A percentile compares a stretch with the other conserved stretches of the same genome.
These are phyloP conservation scores for Penicillium sp. DNA, from an alignment of 2,329 filamentous ascomycete species.

Conservation along the genomic window DNA sequence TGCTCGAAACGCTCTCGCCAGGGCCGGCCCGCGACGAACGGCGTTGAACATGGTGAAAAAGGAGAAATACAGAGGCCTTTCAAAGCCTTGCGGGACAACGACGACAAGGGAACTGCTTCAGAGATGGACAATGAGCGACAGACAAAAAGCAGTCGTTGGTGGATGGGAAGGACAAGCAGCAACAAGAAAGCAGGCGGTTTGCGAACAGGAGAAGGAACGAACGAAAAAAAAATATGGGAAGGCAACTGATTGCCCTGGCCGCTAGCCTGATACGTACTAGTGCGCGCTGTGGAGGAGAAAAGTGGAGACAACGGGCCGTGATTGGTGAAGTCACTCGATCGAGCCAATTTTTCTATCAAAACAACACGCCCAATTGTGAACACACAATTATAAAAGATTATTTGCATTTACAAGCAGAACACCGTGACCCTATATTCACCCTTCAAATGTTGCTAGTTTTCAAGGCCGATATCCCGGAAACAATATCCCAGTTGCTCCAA, in stretches of 20 bases:
- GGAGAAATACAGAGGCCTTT: not conserved
- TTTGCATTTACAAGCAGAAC: no score
- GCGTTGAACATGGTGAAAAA: slow-evolving; percentile 32
- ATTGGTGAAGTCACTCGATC: not conserved
- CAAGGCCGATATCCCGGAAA: not conserved
- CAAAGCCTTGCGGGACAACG: not conserved
- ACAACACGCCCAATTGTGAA: no score
- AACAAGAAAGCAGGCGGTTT: not conserved
- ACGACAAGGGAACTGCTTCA: not conserved
- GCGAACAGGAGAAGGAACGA: slow-evolving; percentile 1
- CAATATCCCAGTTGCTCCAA: slow-evolving; percentile 2
- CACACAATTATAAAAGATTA: no score
- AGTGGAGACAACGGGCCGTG: not conserved
- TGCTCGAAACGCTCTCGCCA: slow-evolving; percentile 33
- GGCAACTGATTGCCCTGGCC: not conserved
- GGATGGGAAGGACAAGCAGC: not conserved
- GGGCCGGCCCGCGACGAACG: slow-evolving; percentile 35
- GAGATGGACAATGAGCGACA: not conserved
- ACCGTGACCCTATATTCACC: not conserved
- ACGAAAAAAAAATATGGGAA: slow-evolving; percentile 13
- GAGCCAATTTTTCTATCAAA: not conserved
- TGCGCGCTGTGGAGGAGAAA: not conserved
- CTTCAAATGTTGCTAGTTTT: not conserved
- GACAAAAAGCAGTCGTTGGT: not conserved
- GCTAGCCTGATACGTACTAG: slow-evolving; percentile 9